Evolutionary conservation across 2,329 filamentous ascomycete genomes (phyloP).

Genomic region (Trichoderma atroviride): DNA sequence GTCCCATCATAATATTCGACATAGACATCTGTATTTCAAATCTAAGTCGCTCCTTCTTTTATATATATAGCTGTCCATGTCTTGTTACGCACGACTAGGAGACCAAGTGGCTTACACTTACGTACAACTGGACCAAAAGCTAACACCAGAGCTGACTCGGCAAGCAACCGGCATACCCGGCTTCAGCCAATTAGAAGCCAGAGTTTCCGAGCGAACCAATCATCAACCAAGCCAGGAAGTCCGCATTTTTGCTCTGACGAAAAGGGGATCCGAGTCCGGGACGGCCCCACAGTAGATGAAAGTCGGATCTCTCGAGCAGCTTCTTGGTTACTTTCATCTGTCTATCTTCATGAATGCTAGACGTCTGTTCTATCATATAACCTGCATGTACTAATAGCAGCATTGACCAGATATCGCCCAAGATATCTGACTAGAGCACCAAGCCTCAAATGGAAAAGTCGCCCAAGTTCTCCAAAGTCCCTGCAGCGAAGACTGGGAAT

Average conservation of each 20-base stretch:
- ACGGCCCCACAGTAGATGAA: conserved; percentile 10
- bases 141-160: neutral
- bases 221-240: neutral
- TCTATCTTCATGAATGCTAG: neutral
- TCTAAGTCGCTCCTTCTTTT: neutral
- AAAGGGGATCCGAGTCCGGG: neutral
- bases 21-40: neutral
- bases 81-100: neutral
- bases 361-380: neutral
- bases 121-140: neutral
- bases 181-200: neutral
- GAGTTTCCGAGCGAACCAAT: conserved; percentile 18
- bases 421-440: neutral
- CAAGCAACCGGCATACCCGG: neutral
- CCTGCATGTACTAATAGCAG: neutral
- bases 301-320: neutral
- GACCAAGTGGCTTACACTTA: neutral
- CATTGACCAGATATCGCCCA: neutral
- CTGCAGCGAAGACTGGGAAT: neutral
- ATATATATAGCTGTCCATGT: neutral
- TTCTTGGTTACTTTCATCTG: neutral
- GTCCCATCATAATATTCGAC: neutral
- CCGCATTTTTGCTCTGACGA: neutral
- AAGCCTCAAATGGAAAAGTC: neutral
- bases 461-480: neutral